Evolutionary conservation across 768 basidiomycete species (phyloP), one percentile per base, ranked within the genome.

Genomic region (Clitopilus hobsonii): DNA sequence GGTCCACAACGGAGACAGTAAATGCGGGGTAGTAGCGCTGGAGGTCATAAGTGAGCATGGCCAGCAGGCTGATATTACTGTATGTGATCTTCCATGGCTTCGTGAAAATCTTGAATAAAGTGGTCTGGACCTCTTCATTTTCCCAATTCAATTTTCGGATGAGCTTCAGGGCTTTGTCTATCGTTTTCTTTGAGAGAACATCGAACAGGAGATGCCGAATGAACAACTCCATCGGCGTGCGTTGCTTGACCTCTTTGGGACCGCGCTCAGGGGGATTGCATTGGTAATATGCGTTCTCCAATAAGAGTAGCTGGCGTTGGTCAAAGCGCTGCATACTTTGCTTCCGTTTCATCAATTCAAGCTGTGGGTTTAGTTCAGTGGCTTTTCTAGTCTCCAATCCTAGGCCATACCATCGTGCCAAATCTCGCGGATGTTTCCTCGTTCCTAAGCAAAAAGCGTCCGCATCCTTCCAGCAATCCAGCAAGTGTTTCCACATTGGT

Each of bases 1-100:
- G 94, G 69, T 99, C 97, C 20, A 98, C 88, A 24, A 98, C 85
- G 10, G 84, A 80, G 50, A 97, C 81, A 11, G 87, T 80, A 68
- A 98, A 99, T 2, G 88, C 84, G 8, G 94, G 88, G 60, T 92
- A 92, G 69, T 96, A 97, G 24, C 93, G 82, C 65, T 95, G 92
- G 45, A 99, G 76, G 65, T 98, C 97, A 64, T 95, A 95, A 2
- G 95, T 89, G 56, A 98, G 75, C 84, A 97, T 96, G 10, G 97
- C 95, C 50, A 98, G 76, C 25, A 97, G 78, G 54, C 86, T 82
- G 62, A 99, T 84, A 64, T 91, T 96, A 56, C 86, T 80, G 65
- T 88, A 98, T 64, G 94, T 96, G 72, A 98, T 82, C 68, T 98
- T 98, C 94, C 96, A 97, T 2, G 96, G 90, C 64, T 97, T 96